These are phyloP conservation scores for Yamadazyma scolyti DNA, from an alignment of 805 yeast genomes.

Conservation along the genomic window DNA sequence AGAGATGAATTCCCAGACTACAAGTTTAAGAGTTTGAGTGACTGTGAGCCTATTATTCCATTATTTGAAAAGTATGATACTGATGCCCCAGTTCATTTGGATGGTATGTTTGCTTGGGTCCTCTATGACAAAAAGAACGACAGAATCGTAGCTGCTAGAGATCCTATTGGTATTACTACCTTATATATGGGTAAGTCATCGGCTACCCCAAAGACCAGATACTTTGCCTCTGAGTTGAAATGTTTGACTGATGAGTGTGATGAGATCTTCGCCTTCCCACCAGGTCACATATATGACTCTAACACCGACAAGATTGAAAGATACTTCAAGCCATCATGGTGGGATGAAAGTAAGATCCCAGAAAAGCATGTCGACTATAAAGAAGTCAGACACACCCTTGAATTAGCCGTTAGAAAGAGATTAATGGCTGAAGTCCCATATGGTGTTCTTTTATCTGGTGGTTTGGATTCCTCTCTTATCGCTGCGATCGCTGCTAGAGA, in stretches of 20 bases:
- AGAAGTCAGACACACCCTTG: conserved; percentile 74
- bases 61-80: conserved; percentile 78
- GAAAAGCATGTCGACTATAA: conserved; percentile 69
- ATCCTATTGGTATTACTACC: conserved; percentile 96
- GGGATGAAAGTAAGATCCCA: conserved; percentile 79
- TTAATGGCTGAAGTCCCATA: conserved; percentile 99
- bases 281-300: conserved; percentile 96
- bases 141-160: conserved; percentile 94
- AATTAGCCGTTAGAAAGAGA: conserved; percentile 96
- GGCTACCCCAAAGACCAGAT: conserved; percentile 69
- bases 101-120: conserved; percentile 98
- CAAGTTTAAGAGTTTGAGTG: conserved; percentile 78
- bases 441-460: conserved; percentile 97
- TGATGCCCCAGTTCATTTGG: conserved; percentile 89
- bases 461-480: conserved; percentile 93
- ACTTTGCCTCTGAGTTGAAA: conserved; percentile 92
- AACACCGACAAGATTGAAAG: conserved; percentile 79
- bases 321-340: conserved; percentile 92
- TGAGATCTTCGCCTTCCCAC: conserved; percentile 89
- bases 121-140: conserved; percentile 80
- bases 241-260: conserved; percentile 95
- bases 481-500: conserved; percentile 98
- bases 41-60: conserved; percentile 98
- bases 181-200: conserved; percentile 87
- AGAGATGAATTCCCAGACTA: conserved; percentile 75